Evolutionary conservation across 1,139 yeast genomes (phyloP), one percentile per base, ranked within the genome.

Genomic region (Yamadazyma buinensis): DNA sequence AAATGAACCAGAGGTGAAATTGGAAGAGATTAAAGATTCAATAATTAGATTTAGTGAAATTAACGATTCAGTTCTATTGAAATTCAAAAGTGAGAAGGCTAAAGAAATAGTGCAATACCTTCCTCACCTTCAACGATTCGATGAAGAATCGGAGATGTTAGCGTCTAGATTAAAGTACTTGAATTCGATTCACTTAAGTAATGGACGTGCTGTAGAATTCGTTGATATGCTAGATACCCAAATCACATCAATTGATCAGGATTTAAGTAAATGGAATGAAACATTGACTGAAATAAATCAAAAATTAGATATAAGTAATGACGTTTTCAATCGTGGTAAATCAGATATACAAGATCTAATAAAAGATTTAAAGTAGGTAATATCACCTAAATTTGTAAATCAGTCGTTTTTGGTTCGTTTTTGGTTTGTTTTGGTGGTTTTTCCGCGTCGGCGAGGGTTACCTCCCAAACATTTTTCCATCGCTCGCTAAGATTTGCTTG

Each of bases 131-230:
- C 65, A 64, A 23, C 46, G 46, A 2, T 54, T 66, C 25, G 56
- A 55, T 13, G 42, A 49, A 7, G 43, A 54, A 2, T 52, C 76
- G 1, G 81, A 82, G 0, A 47, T 55, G 3, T 35, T 77, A 2
- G 36, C 72, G 3, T 46, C 54, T 11, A 52, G 85, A 26, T 54
- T 79, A 22, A 64, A 68, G 38, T 54, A 72, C 0, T 55, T 78
- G 30, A 64, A 67, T 38, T 52, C 49, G 0, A 56, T 76, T 2
- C 83, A 78, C 46, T 45, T 63, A 5, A 72, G 67, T 17, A 39
- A 64, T 23, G 61, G 61, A 7, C 51, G 44, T 15, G 46, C 58
- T 7, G 54, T 62, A 4, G 44, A 48, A 5, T 52, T 58, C n/a
- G 53, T 60, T 6, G 45, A 46, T 7, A 44, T 44, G 7, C 40